phyloP scores from a whole-genome alignment of 2,329 filamentous ascomycete genomes.

The Macrophomina tecta region DNA sequence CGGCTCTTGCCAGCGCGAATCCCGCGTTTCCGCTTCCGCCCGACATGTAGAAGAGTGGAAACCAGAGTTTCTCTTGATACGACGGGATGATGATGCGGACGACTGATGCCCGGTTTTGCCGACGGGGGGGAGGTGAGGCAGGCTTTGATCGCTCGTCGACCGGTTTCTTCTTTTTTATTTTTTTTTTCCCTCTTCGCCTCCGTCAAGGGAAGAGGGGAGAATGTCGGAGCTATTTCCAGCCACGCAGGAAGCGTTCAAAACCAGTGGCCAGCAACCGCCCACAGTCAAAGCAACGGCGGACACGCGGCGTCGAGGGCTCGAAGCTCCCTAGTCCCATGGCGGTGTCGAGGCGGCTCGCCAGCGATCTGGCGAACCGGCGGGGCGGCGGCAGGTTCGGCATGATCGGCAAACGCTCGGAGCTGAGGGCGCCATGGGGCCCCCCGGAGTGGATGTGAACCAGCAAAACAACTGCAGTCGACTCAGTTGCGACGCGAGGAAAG shows the following conservation, averaged over 20 bases:
- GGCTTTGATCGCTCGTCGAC: too few species aligned
- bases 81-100: too few species aligned
- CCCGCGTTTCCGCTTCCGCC: not conserved
- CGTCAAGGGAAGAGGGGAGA: too few species aligned
- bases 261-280: not conserved
- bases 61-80: too few species aligned
- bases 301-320: not conserved
- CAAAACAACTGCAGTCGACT: not conserved
- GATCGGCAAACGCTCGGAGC: constrained; percentile 26
- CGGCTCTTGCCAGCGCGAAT: not conserved
- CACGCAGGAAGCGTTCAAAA: not conserved
- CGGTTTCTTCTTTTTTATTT: too few species aligned
- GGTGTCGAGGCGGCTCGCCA: not conserved
- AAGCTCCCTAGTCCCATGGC: not conserved
- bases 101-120: not conserved
- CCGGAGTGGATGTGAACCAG: not conserved
- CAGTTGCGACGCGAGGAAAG: not conserved
- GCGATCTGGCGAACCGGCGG: not conserved
- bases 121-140: not conserved
- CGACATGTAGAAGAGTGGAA: not conserved
- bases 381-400: constrained; percentile 18
- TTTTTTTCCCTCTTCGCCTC: too few species aligned
- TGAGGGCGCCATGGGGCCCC: constrained; percentile 8
- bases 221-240: not conserved
- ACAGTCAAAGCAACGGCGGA: not conserved